Evolutionary conservation across 1,284 basidiomycete genomes (phyloP), one percentile per base, ranked within the genome.

Genomic region (Tranzscheliella williamsii): DNA sequence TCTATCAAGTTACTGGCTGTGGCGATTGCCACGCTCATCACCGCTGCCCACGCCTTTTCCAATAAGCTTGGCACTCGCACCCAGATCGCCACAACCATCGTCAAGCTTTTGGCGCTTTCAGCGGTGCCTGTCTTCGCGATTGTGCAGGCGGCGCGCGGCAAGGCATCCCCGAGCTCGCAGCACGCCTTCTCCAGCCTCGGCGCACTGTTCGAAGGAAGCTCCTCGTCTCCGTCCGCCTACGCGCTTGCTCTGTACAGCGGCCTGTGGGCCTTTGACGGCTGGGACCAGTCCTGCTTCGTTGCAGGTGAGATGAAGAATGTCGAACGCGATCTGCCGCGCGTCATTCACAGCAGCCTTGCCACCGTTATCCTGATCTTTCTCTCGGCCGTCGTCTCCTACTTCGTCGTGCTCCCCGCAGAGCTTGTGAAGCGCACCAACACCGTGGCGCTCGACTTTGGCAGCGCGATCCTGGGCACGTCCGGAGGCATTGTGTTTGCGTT

Each of bases 201-300:
- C 9, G 27, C 26, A 15, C 72, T 91, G 15, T 96, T 95, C 67
- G 80, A 82, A 6, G 86, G 84, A 2, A 87, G 90, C 4, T 89
- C 87, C 43, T 83, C 76, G 6, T 88, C 87, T 50, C 88, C 90
- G 1, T 87, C 90, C 3, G 82, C 86, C 3, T 98, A 92, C 79
- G 91, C 94, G 4, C 82, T 98, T 11, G 95, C 94, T 0, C 80
- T 97, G 4, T 99, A 97, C 79, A 94, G 90, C 11, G 91, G 91
- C 0, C 79, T 98, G 2, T 98, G 92, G 91, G 91, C 91, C 2
- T 91, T 90, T 70, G 91, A 93, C 75, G 91, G 93, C 0, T 96
- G 91, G 90, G 90, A 92, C 38, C 78, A 80, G 31, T 85, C 84
- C 15, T 77, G 75, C 76, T 96, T 89, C 65, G 89, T 97, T 4